These are phyloP conservation scores for Neurospora sublineolata DNA, from an alignment of 495 filamentous ascomycete species.

Conservation along the genomic window DNA sequence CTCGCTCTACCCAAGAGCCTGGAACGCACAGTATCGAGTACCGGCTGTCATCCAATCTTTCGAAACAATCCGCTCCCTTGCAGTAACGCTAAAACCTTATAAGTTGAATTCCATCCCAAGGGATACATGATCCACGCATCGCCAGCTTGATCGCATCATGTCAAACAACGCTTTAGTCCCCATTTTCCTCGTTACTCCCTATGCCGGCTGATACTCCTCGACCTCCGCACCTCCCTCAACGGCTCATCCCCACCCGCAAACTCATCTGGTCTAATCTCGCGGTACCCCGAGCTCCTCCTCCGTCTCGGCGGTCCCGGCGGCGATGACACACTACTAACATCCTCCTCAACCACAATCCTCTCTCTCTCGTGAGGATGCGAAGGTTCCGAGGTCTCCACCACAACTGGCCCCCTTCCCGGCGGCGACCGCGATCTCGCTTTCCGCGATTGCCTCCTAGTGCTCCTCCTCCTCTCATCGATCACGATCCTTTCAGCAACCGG, in stretches of 20 bases:
- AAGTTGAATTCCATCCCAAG: background rate
- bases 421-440: background rate
- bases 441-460: background rate
- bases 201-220: constrained; percentile 14
- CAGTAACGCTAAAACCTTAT: background rate
- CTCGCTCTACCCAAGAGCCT: background rate
- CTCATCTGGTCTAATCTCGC: constrained; percentile 23
- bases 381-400: background rate
- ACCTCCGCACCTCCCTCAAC: constrained; percentile 21
- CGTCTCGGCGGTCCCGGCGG: constrained; percentile 3
- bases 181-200: background rate
- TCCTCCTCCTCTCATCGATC: constrained; percentile 23
- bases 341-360: background rate
- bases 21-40: background rate
- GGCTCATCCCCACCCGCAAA: constrained; percentile 21
- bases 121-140: background rate
- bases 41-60: background rate
- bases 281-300: constrained; percentile 9
- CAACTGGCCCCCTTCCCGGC: background rate
- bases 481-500: constrained; percentile 34
- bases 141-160: background rate
- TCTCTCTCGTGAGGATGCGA: background rate
- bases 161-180: background rate
- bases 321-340: background rate
- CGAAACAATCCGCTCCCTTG: background rate